Percentiles rank a stretch among this genome's conserved stretches.
Evolutionary conservation across 2,329 filamentous ascomycete genomes (phyloP).

Genomic region (Phaeosphaeriaceae sp.): DNA sequence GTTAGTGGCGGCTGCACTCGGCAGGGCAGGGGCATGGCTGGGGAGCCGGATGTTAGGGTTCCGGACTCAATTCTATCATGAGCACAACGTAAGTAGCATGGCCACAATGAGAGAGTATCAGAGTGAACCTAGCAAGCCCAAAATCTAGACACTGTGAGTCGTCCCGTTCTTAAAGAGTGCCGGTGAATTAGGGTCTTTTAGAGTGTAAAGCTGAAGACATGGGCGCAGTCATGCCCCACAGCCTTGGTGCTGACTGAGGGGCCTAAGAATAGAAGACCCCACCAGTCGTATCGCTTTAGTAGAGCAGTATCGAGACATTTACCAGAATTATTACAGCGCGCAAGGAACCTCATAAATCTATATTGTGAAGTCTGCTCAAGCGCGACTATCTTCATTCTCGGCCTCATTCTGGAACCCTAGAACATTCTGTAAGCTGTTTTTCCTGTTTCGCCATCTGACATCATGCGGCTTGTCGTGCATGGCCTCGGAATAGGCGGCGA

Average conservation of each 20-base stretch:
- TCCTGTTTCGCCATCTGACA: constrained; percentile 19
- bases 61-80: too few species aligned
- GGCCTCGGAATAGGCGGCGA: constrained; percentile 21
- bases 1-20: too few species aligned
- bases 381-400: neutral
- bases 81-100: too few species aligned
- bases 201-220: neutral
- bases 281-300: constrained; percentile 7
- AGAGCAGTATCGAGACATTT: neutral
- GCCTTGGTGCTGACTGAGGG: constrained; percentile 16
- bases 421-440: constrained; percentile 9
- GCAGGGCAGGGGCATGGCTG: too few species aligned
- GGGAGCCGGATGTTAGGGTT: too few species aligned
- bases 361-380: neutral
- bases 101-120: too few species aligned
- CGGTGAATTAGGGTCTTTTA: neutral
- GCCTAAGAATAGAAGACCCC: constrained; percentile 21
- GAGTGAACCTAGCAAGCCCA: too few species aligned
- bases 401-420: too few species aligned
- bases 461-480: constrained; percentile 33
- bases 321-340: too few species aligned
- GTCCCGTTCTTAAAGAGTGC: neutral
- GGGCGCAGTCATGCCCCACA: constrained; percentile 7
- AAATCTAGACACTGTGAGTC: too few species aligned
- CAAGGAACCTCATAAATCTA: neutral